phyloP scores from a whole-genome alignment of 164 flowering plant species.

The Paratinospora sagittata region DNA sequence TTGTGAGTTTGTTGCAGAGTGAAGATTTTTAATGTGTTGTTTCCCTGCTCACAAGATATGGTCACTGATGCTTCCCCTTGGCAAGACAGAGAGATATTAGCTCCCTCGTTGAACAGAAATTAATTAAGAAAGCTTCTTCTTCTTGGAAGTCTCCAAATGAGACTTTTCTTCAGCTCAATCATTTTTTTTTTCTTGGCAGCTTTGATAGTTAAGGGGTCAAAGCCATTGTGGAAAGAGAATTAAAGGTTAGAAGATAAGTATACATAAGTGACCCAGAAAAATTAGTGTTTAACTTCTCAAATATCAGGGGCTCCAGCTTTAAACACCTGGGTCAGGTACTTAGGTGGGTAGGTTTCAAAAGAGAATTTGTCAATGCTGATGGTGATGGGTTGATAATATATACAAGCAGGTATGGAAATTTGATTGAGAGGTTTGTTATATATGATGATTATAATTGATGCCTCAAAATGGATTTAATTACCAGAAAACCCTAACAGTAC shows the following conservation, averaged over 20 bases:
- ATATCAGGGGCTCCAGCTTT: background rate
- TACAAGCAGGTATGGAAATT: background rate
- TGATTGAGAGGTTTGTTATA: background rate
- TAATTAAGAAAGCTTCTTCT: background rate
- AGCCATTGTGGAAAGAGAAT: background rate
- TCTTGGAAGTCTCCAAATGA: background rate
- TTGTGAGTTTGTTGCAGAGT: background rate
- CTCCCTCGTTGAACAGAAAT: background rate
- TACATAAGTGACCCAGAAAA: background rate
- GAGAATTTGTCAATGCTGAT: background rate
- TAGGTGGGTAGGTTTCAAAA: background rate
- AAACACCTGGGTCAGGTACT: background rate
- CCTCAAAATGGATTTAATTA: background rate
- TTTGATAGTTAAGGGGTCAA: background rate
- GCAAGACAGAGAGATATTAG: background rate
- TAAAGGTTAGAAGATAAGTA: background rate
- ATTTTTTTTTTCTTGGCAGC: background rate
- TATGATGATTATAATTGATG: background rate
- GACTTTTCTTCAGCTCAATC: slow-evolving; percentile 1
- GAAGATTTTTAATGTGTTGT: background rate
- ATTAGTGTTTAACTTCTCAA: background rate
- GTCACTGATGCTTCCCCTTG: background rate
- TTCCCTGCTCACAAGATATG: background rate
- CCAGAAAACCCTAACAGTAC: background rate
- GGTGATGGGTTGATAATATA: no score